These are phyloP conservation scores for Citrullus mucosospermus DNA, from an alignment of 306 rosid genomes.

Conservation along the genomic window DNA sequence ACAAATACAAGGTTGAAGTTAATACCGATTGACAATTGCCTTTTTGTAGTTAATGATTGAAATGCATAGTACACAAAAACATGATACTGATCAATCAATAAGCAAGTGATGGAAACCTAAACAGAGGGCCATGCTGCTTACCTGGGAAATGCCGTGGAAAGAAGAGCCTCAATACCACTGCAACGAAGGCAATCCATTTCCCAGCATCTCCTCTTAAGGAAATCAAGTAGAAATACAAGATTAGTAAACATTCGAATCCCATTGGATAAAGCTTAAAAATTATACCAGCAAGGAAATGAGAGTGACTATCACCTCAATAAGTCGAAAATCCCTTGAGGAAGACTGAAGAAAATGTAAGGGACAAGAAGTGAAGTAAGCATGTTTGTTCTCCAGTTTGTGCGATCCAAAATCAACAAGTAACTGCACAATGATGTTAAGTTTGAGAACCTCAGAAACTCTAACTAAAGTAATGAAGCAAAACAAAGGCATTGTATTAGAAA, in stretches of 20 bases:
- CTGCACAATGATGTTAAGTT: conserved; percentile 23
- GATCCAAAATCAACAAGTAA: conserved; percentile 70
- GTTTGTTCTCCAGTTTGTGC: conserved; percentile 87
- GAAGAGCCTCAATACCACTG: conserved; percentile 79
- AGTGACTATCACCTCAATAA: conserved; percentile 38
- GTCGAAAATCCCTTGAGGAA: conserved; percentile 50
- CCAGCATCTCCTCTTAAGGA: conserved; percentile 61
- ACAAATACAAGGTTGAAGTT: neutral
- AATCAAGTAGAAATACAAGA: conserved; percentile 3
- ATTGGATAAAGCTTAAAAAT: neutral
- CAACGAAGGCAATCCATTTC: conserved; percentile 62
- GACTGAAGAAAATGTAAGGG: conserved; percentile 81
- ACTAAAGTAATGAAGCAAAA: neutral
- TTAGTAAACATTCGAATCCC: neutral
- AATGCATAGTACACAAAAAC: neutral
- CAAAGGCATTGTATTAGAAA: neutral
- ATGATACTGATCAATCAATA: too few relatives aligned
- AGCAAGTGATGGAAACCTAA: neutral
- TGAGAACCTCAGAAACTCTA: neutral
- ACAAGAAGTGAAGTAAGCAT: conserved; percentile 73
- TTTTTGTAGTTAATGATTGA: neutral
- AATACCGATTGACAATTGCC: neutral
- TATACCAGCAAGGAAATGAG: neutral
- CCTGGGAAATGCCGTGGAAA: conserved; percentile 79
- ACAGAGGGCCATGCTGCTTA: conserved; percentile 5